Evolutionary conservation across 1,139 yeast genomes (phyloP).

Genomic region (Hemisphaericaspora xylanilytica): DNA sequence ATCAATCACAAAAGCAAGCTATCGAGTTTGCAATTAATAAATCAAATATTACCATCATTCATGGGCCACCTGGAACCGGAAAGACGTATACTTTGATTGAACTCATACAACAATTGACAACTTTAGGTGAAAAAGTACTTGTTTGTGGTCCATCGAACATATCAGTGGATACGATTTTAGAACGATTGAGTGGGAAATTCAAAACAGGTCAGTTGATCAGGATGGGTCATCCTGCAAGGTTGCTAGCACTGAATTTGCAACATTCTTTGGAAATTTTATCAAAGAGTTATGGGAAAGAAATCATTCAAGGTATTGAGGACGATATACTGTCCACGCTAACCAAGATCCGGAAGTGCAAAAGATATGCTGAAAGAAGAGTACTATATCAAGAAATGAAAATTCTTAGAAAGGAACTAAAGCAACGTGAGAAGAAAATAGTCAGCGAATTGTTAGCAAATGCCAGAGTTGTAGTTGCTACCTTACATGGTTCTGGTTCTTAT

Average conservation of each 20-base stretch:
- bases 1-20: constrained; percentile 61
- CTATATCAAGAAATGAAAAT: constrained; percentile 69
- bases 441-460: constrained; percentile 58
- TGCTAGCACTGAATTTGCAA: constrained; percentile 57
- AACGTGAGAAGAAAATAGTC: constrained; percentile 64
- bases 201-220: constrained; percentile 52
- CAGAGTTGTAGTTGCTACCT: constrained; percentile 72
- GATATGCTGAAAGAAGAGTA: constrained; percentile 61
- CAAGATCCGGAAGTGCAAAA: constrained; percentile 62
- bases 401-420: constrained; percentile 65
- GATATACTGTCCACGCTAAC: constrained; percentile 66
- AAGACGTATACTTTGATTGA: constrained; percentile 85
- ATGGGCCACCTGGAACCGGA: constrained; percentile 55
- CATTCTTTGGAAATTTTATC: constrained; percentile 80
- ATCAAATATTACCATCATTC: constrained; percentile 46
- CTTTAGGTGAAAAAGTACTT: constrained; percentile 62
- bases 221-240: constrained; percentile 91
- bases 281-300: constrained; percentile 47
- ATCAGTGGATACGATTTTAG: constrained; percentile 90
- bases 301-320: constrained; percentile 62
- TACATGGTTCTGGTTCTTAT: constrained; percentile 83
- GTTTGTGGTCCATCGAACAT: constrained; percentile 96
- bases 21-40: constrained; percentile 37
- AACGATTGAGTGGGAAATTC: constrained; percentile 53
- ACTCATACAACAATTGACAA: constrained; percentile 68